Evolutionary conservation across 2,329 filamentous ascomycete genomes (phyloP).

Genomic region (Capronia epimyces): DNA sequence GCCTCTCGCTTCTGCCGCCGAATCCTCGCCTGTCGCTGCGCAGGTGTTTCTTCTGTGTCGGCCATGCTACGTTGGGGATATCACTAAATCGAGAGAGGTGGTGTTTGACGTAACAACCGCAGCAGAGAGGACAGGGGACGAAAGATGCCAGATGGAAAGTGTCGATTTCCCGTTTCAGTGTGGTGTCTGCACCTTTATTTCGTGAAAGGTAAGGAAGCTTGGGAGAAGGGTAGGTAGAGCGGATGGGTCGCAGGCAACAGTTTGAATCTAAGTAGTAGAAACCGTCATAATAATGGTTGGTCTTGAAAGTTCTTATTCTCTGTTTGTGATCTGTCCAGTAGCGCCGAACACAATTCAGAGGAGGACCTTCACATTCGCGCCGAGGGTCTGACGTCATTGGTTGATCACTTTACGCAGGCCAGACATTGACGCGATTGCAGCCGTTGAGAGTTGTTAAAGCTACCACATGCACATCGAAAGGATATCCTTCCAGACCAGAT

Average conservation of each 20-base stretch:
- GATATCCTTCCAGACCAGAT: background rate
- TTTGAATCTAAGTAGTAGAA: no score
- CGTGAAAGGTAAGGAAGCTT: no score
- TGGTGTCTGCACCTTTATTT: background rate
- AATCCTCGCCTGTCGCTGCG: slow-evolving; percentile 51
- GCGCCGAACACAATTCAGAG: background rate
- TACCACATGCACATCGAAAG: no score
- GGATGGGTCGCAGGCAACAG: no score
- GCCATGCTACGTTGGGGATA: slow-evolving; percentile 6
- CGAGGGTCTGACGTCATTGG: background rate
- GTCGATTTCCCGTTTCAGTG: no score
- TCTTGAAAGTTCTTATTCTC: background rate
- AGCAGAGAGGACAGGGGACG: background rate
- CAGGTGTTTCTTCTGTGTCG: slow-evolving; percentile 40
- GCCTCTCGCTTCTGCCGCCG: slow-evolving; percentile 59
- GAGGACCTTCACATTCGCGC: background rate
- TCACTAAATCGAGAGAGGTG: background rate
- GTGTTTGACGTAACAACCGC: background rate
- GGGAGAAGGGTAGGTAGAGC: no score
- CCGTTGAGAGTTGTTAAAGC: no score
- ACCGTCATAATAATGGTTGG: background rate
- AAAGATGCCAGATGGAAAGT: no score
- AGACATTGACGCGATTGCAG: no score
- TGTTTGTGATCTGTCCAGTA: background rate
- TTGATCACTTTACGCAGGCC: background rate